phyloP scores from a whole-genome alignment of 1,284 basidiomycete genomes.

The Boletus calvinii region DNA sequence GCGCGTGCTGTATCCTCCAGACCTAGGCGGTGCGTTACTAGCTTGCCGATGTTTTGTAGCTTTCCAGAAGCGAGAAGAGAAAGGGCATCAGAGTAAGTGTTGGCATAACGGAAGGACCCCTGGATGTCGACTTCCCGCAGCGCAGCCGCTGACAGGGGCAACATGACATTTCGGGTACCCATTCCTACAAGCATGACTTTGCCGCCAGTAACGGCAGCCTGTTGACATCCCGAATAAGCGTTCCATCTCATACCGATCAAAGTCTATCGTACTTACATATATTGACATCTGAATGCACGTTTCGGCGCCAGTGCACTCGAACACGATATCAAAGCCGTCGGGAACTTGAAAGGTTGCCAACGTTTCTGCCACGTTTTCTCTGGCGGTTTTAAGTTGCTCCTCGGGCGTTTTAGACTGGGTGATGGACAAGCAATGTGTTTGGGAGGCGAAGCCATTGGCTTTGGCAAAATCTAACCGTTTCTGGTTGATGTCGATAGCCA shows the following conservation, averaged over 20 bases:
- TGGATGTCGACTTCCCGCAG: slow-evolving; percentile 91
- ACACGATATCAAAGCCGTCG: slow-evolving; percentile 88
- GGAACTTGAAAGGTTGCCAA: slow-evolving; percentile 59
- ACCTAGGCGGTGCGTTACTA: slow-evolving; percentile 80
- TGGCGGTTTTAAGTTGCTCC: slow-evolving; percentile 67
- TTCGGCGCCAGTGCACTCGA: slow-evolving; percentile 95
- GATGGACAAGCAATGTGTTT: slow-evolving; percentile 65
- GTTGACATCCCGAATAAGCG: slow-evolving; percentile 19
- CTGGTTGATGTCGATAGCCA: slow-evolving; percentile 85
- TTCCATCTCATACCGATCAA: slow-evolving; percentile 10
- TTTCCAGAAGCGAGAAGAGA: slow-evolving; percentile 69
- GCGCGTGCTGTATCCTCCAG: slow-evolving; percentile 68
- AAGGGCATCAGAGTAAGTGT: slow-evolving; percentile 86
- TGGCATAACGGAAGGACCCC: slow-evolving; percentile 87
- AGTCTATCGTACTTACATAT: slow-evolving; percentile 54
- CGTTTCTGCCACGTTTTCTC: slow-evolving; percentile 54
- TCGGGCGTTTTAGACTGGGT: slow-evolving; percentile 50
- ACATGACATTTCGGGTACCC: slow-evolving; percentile 80
- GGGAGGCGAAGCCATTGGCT: slow-evolving; percentile 72
- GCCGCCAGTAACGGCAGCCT: slow-evolving; percentile 82
- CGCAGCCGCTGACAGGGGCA: slow-evolving; percentile 83
- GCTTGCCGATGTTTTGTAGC: slow-evolving; percentile 63
- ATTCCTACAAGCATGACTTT: slow-evolving; percentile 94
- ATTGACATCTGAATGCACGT: slow-evolving; percentile 86
- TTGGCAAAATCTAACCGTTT: slow-evolving; percentile 77